These are phyloP conservation scores for Rhodotorula sphaerocarpa DNA, from an alignment of 768 basidiomycete species.

Conservation along the genomic window DNA sequence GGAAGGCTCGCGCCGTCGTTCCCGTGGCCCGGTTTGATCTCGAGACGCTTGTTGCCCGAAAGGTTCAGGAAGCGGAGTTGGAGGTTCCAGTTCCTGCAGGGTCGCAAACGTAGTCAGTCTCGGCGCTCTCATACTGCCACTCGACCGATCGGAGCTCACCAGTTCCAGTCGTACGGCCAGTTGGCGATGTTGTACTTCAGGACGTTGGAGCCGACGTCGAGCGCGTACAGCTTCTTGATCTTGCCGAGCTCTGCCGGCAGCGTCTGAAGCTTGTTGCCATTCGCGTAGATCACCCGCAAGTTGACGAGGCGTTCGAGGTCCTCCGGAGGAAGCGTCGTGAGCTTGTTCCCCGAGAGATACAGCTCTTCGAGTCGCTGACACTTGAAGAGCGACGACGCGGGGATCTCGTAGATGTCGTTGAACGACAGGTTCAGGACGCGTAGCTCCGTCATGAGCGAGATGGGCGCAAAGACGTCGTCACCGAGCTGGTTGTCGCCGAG, in stretches of 20 bases:
- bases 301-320: conserved; percentile 65
- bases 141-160: conserved; percentile 52
- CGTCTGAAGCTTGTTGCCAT: conserved; percentile 84
- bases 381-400: conserved; percentile 63
- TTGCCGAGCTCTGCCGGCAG: conserved; percentile 83
- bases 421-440: conserved; percentile 82
- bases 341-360: conserved; percentile 89
- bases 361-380: conserved; percentile 67
- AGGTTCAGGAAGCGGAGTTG: conserved; percentile 88
- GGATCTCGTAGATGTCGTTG: conserved; percentile 86
- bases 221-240: conserved; percentile 62
- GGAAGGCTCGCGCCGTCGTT: conserved; percentile 32
- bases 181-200: conserved; percentile 97
- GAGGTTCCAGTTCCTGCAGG: conserved; percentile 87
- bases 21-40: conserved; percentile 71
- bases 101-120: not conserved
- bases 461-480: conserved; percentile 65
- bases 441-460: conserved; percentile 69
- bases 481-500: conserved; percentile 81
- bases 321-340: conserved; percentile 80
- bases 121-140: not conserved
- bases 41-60: conserved; percentile 91
- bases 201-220: conserved; percentile 88
- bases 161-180: conserved; percentile 99
- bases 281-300: conserved; percentile 71